Conservation (phyloP, 2,329 filamentous ascomycete genomes). For the Fusarium sp. region DNA sequence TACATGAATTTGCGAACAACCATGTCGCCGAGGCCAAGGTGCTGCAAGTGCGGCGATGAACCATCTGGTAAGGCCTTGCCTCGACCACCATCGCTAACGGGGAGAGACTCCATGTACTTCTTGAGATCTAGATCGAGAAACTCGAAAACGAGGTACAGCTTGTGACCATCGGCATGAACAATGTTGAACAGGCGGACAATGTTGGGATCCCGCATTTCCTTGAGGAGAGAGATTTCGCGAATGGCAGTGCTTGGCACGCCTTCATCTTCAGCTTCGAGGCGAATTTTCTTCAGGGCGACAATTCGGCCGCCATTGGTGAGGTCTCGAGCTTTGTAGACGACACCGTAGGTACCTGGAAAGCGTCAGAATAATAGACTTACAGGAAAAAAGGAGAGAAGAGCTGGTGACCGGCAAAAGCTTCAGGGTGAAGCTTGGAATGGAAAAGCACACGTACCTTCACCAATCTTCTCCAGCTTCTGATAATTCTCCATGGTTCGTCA, state of each 20-base stretch:
- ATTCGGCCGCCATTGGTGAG: slow-evolving; percentile 84
- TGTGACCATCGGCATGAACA: slow-evolving; percentile 93
- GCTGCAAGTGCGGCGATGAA: slow-evolving; percentile 69
- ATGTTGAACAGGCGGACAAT: slow-evolving; percentile 92
- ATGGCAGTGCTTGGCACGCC: slow-evolving; percentile 93
- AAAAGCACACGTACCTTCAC: slow-evolving; percentile 75
- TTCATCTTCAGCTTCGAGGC: slow-evolving; percentile 93
- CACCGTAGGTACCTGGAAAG: slow-evolving; percentile 84
- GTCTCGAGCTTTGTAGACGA: slow-evolving; percentile 94
- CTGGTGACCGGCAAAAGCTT: slow-evolving; percentile 2
- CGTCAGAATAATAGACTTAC: not conserved
- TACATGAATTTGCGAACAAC: slow-evolving; percentile 96
- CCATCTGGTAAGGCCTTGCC: slow-evolving; percentile 88
- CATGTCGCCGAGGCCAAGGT: slow-evolving; percentile 77
- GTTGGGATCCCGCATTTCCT: slow-evolving; percentile 93
- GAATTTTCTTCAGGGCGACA: slow-evolving; percentile 94
- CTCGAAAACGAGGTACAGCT: slow-evolving; percentile 92
- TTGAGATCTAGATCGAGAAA: slow-evolving; percentile 93
- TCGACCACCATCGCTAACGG: slow-evolving; percentile 83
- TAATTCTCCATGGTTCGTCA: slow-evolving; percentile 83
- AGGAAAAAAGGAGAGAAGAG: not conserved
- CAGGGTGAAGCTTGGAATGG: not conserved
- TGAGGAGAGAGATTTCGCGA: slow-evolving; percentile 91
- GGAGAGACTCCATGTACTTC: slow-evolving; percentile 95
- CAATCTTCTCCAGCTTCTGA: slow-evolving; percentile 95